Base-by-base conservation (phyloP, 2,329 filamentous ascomycete genomes). In the Calonectria pteridis region DNA sequence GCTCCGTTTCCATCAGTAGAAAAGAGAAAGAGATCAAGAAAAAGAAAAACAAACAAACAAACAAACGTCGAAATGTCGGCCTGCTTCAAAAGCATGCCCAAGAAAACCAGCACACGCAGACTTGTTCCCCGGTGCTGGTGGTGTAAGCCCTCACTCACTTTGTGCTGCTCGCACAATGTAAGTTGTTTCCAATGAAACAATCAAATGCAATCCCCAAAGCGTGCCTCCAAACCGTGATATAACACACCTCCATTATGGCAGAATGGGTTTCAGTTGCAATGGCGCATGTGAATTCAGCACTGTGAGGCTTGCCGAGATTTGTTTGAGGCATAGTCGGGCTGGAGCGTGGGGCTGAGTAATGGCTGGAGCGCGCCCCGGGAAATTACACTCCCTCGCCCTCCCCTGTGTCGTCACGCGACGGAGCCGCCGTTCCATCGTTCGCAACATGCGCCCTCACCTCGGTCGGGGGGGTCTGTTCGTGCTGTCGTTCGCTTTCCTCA, bases 321-420 rank as follows among this genome's bases (percentile, higher is more conserved):
- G 43, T 50, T 58, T 55, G n/a, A 51, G 46, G 31, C 37, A 71
- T 63, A 64, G 26, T 49, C 16, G 72, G 28, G 31, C 67, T 67
- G 69, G 63, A 49, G 50, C 69, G 73, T 74, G 77, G 76, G 77
- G 76, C 77, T 73, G 64, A 75, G 63, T 75, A 76, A 75, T 75
- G 71, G 63, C 72, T 69, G 58, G 66, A 64, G 67, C 72, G 73
- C 74, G 76, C 71, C 49, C 70, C 49, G n/a, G 50, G 71, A 71
- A 73, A 74, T 67, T 75, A 67, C 68, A 62, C 31, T 73, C 73
- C 66, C 43, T 74, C 71, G 59, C 73, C 67, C 20, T 77, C 78
- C 67, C 73, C 75, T 72, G 71, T 69, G 70, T 67, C 67, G 35
- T 79, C 76, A 43, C 72, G 75, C 59, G 71, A 64, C 65, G 72